Evolutionary conservation across 441 rosid species (phyloP), one percentile per base, ranked within the genome.

Genomic region (Gossypium lobatum): DNA sequence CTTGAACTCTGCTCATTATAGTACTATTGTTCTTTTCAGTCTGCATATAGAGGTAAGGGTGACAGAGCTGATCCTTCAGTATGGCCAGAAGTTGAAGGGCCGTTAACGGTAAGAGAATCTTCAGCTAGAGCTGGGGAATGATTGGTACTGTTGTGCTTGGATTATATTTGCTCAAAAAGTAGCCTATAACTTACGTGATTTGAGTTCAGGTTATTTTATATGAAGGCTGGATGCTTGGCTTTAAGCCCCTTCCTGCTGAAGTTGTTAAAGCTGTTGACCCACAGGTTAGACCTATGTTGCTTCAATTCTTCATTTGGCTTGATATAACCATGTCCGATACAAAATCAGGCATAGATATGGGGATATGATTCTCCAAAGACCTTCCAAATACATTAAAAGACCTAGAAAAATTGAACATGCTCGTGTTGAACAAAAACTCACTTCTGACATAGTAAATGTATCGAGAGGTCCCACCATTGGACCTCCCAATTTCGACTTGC

Each of bases 211-310:
- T 84, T 74, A 78, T 93, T 75, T 84, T 95, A 50, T 95, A 87
- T 55, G 99, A 95, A 80, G 99, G 98, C 62, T 95, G 99, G 99
- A 93, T 95, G 98, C 98, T 90, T 64, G 97, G 99, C 65, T 95
- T 95, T 81, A 93, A 85, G 72, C 95, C 98, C 5, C 76, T 84
- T 81, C 88, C 95, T 1, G 26, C 57, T 9, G 90, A 89, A 66
- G 86, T 60, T 50, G 93, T 90, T 70, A 81, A 70, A 84, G 90
- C 91, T 17, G 89, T 95, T 68, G 96, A 93, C 81, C 94, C 92
- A 13, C 99, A 93, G 97, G 99, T 93, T 70, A 59, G 69, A 39
- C 34, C 61, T 64, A 54, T 54, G 21, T 54, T 54, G 10, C 25
- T 54, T 54, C 21, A 54, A 21, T 54, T 54, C 59, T 54, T 54